A percentile compares a stretch with the other conserved stretches of the same genome.
phyloP scores from a whole-genome alignment of 1,139 yeast species.

The Kodamaea alishanica region DNA sequence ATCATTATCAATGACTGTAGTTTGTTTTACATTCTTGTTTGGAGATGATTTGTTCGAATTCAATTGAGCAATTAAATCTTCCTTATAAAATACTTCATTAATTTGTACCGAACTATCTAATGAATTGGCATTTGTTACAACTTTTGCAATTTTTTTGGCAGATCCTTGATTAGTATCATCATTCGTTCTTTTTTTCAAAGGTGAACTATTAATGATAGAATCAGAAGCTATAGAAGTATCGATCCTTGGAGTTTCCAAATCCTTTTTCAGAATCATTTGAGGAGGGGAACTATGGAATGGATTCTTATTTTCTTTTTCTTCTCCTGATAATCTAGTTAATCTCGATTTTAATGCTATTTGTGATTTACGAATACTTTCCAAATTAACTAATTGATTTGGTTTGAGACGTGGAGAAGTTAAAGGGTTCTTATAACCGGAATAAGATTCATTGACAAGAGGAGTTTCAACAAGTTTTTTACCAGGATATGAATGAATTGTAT shows the following conservation, averaged over 20 bases:
- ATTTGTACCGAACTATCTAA: slow-evolving; percentile 13
- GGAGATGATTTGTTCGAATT: slow-evolving; percentile 17
- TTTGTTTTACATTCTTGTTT: slow-evolving; percentile 2
- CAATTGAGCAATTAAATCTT: slow-evolving; percentile 25
- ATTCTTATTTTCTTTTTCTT: slow-evolving; percentile 20
- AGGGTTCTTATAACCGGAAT: slow-evolving; percentile 8
- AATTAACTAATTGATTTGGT: slow-evolving; percentile 10
- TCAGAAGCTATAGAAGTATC: slow-evolving; percentile 1
- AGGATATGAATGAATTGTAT: slow-evolving; percentile 21
- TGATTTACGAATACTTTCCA: slow-evolving; percentile 13
- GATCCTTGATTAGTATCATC: slow-evolving; percentile 15
- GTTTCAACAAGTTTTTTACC: slow-evolving; percentile 12
- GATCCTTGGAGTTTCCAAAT: slow-evolving; percentile 3
- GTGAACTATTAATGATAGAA: slow-evolving; percentile 13
- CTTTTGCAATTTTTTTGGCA: slow-evolving; percentile 22
- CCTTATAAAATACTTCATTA: slow-evolving; percentile 24
- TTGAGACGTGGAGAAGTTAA: slow-evolving; percentile 15
- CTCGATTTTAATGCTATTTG: slow-evolving; percentile 10
- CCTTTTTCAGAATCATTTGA: slow-evolving; percentile 3
- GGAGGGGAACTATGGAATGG: slow-evolving; percentile 19
- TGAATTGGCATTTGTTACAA: slow-evolving; percentile 20
- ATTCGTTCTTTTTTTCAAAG: slow-evolving; percentile 12
- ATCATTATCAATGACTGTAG: slow-evolving; percentile 23
- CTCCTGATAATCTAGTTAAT: slow-evolving; percentile 6
- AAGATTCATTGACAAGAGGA: slow-evolving; percentile 6